Percentiles rank a stretch among this genome's conserved stretches.
Conservation (phyloP, 2,329 filamentous ascomycete species). For the Hymenoscyphus fructigenus region DNA sequence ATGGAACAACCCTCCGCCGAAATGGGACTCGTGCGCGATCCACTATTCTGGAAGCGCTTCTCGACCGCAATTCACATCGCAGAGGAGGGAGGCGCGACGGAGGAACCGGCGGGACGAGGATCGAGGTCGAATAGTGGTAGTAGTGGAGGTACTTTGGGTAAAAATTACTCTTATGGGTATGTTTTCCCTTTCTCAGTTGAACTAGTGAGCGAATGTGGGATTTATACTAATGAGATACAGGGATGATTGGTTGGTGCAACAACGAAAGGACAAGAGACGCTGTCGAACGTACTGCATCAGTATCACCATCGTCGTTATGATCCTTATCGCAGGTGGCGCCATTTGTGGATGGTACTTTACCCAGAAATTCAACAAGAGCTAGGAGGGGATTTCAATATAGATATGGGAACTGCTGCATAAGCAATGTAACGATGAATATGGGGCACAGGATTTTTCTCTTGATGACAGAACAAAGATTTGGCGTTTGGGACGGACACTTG, state of each 20-base stretch:
- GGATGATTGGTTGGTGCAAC: slow-evolving; percentile 36
- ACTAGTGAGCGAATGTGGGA: not conserved
- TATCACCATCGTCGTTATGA: slow-evolving; percentile 27
- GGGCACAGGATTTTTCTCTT: no score
- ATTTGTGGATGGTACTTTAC: slow-evolving; percentile 34
- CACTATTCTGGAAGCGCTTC: slow-evolving; percentile 38
- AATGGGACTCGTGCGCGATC: slow-evolving; percentile 34
- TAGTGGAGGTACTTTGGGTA: slow-evolving; percentile 16
- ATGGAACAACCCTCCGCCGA: slow-evolving; percentile 16
- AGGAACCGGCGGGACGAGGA: slow-evolving; percentile 5
- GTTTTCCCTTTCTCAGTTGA: not conserved
- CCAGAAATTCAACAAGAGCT: not conserved
- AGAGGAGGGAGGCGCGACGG: slow-evolving; percentile 29
- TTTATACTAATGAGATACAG: slow-evolving; percentile 18
- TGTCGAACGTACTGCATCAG: slow-evolving; percentile 28
- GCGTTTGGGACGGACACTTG: not conserved
- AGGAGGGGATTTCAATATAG: not conserved
- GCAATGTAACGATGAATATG: no score
- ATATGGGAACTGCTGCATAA: not conserved
- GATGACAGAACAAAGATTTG: no score
- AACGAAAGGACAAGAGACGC: slow-evolving; percentile 33
- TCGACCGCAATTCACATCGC: slow-evolving; percentile 33
- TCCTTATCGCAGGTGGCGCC: slow-evolving; percentile 27
- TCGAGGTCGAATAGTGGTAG: slow-evolving; percentile 16
- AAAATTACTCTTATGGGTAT: slow-evolving; percentile 15